A percentile compares a stretch with the other conserved stretches of the same genome.
Evolutionary conservation across 2,329 filamentous ascomycete species (phyloP).

Genomic region (Colletotrichum echinochloae): DNA sequence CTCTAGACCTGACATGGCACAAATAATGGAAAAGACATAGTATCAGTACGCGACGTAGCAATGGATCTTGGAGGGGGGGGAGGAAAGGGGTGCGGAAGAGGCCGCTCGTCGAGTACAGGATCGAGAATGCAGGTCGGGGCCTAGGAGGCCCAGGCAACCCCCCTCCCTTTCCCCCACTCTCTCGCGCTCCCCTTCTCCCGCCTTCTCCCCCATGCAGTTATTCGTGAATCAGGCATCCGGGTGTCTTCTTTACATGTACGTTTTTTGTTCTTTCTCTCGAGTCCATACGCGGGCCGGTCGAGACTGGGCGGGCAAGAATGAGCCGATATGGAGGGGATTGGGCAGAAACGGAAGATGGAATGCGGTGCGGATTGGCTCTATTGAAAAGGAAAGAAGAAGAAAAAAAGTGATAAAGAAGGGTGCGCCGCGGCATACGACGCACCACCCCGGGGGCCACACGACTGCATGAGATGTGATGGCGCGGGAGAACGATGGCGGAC

Average conservation of each 20-base stretch:
- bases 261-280: too few species aligned
- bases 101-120: slow-evolving; percentile 25
- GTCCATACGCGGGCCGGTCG: not conserved
- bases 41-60: not conserved
- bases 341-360: not conserved
- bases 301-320: not conserved
- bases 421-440: not conserved
- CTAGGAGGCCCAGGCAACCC: slow-evolving; percentile 14
- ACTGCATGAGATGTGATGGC: not conserved
- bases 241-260: too few species aligned
- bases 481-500: not conserved
- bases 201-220: not conserved
- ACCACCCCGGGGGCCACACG: not conserved
- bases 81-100: not conserved
- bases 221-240: not conserved
- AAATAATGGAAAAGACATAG: not conserved
- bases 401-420: not conserved
- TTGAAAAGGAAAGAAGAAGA: too few species aligned
- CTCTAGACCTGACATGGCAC: not conserved
- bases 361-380: not conserved
- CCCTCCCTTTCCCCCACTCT: not conserved
- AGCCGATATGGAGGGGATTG: slow-evolving; percentile 1
- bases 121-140: slow-evolving; percentile 34
- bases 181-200: not conserved
- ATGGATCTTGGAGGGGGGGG: not conserved